Conservation (phyloP, 2,329 filamentous ascomycete species). For the Xylariomycetidae sp. region DNA sequence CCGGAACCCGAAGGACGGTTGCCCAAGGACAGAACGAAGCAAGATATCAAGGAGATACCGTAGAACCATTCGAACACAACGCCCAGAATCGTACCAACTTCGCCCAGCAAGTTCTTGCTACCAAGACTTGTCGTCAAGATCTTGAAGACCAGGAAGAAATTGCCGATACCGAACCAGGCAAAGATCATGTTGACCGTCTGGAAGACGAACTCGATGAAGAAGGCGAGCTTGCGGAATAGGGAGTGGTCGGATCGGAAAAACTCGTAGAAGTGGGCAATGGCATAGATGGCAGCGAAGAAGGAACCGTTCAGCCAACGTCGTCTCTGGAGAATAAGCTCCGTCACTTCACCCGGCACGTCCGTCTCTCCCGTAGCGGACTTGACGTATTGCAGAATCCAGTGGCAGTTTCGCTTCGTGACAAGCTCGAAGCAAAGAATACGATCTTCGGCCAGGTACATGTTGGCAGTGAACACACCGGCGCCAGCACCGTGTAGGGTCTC, state of each 20-base stretch:
- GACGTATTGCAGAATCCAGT: constrained; percentile 97
- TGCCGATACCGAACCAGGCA: constrained; percentile 96
- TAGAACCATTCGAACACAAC: constrained; percentile 96
- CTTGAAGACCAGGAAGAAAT: constrained; percentile 98
- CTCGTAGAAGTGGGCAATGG: constrained; percentile 90
- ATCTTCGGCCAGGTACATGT: constrained; percentile 90
- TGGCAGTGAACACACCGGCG: constrained; percentile 94
- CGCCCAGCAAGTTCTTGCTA: constrained; percentile 61
- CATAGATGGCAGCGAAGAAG: constrained; percentile 96
- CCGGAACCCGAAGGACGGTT: constrained; percentile 94
- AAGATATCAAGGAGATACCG: constrained; percentile 82
- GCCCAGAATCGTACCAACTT: constrained; percentile 71
- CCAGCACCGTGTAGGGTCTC: constrained; percentile 94
- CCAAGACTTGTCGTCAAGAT: constrained; percentile 88
- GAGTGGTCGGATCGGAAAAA: constrained; percentile 93
- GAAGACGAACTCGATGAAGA: constrained; percentile 89
- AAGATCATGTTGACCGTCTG: constrained; percentile 97
- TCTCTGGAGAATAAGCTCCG: constrained; percentile 91
- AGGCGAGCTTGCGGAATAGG: constrained; percentile 77
- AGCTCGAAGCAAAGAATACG: constrained; percentile 96
- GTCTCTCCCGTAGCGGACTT: constrained; percentile 97
- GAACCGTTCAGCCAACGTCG: constrained; percentile 96
- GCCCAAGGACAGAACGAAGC: constrained; percentile 89
- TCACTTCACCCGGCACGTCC: constrained; percentile 89
- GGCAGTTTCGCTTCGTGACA: constrained; percentile 93